Base-by-base conservation (phyloP, 2,329 filamentous ascomycete species). In the Colletotrichum sp. region DNA sequence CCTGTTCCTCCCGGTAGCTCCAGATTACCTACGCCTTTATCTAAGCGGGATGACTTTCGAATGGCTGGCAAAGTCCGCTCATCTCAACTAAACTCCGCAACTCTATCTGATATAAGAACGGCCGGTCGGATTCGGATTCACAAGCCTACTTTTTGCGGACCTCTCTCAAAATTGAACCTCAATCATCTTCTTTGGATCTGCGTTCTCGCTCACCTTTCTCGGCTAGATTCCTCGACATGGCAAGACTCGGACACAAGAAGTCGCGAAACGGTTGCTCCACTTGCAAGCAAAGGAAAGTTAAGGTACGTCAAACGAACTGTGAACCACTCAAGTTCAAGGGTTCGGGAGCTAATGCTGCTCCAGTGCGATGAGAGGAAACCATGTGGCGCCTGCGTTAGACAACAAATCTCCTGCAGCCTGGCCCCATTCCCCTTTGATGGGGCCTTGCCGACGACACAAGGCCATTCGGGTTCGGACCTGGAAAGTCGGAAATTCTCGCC, bases 1-100 rank as follows among this genome's bases (percentile, higher is more conserved):
- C 43, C 9, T 3, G 43, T 48, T 48, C 5, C 18, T 0, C 18
- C 1, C 0, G 18, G 4, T 2, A 48, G 18, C 5, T 0, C 9
- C 9, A 48, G 5, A 48, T 10, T 13, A 12, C 0, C 18, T 12
- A 5, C 5, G 38, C 38, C 3, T n/a, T n/a, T 43, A 21, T 48
- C 16, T 43, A 43, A 3, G 38, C 38, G 18, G 38, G 38, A 0
- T 2, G 43, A 21, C 43, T 7, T 48, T 3, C 5, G 43, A 48
- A 10, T 48, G 18, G 43, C 43, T 48, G 9, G 10, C 18, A 48
- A 48, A 48, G 43, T 48, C 43, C 43, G 43, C 43, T 21, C 1
- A 21, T 3, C 10, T 5, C 18, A 48, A 12, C 10, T 7, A 12
- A 48, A 7, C 18, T 48, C 43, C 43, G 43, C 43, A 48, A 48